Base-by-base conservation (phyloP, 2,329 filamentous ascomycete species). In the Neonectria ditissima region DNA sequence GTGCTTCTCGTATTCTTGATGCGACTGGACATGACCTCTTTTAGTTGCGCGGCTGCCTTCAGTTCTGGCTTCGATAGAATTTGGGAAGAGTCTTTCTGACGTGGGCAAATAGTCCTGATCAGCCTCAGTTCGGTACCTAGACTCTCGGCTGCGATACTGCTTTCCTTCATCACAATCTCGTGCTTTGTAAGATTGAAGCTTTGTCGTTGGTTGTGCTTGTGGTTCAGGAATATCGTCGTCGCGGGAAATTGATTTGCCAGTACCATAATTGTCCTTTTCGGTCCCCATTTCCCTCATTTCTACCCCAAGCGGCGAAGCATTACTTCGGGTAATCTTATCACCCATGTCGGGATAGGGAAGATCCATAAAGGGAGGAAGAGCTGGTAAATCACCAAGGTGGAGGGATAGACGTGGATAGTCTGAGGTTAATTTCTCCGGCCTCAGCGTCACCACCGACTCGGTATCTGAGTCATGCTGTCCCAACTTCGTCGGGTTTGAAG, bases 351-450 rank as follows among this genome's bases (percentile, higher is more conserved):
- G 28, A 39, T 58, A 63, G 5, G 62, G 44, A 2, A 70, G 45
- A 24, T 70, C 68, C 59, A 74, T 65, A 48, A 78, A 66, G 9
- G 74, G 71, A 14, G 76, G 62, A 18, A 77, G 59, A 13, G 66
- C 56, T 2, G 67, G 65, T 37, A 75, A 60, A 7, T 61, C 62
- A 7, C 70, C 75, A 4, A 79, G 68, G 54, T 79, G 72, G 24
- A 79, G 69, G 4, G 77, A 79, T 22, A 79, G 65, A 2, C 77
- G 73, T 16, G 74, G 73, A 52, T 72, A 76, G 2, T 58, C 63
- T 9, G 55, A 9, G n/a, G 43, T 37, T 20, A 48, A 20, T 11
- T 28, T 52, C 34, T 51, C 65, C 39, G 62, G 55, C 28, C 50
- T 67, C 16, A 70, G 5, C 3, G 69, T 69, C 43, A 53, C 66